Base-by-base conservation (phyloP, 2,329 filamentous ascomycete genomes). In the Calonectria pauciramosa region DNA sequence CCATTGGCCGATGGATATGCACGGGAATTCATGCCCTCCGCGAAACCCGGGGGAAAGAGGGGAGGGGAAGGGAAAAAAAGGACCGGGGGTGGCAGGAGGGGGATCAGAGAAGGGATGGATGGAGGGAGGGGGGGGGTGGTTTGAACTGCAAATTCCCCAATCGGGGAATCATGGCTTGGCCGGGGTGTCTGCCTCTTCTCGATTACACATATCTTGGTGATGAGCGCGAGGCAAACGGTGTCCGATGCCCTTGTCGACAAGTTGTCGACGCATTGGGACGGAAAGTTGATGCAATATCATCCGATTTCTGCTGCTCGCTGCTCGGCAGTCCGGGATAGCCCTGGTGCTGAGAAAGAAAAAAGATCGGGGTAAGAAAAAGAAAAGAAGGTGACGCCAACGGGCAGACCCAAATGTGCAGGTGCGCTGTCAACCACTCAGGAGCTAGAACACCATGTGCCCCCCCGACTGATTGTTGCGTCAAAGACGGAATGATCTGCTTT, bases 131-230 rank as follows among this genome's bases (percentile, higher is more conserved):
- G 20, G 34, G 8, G 14, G 23, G 36, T 28, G 23, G n/a, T 23
- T 30, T 13, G 32, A 16, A 26, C 36, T 64, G 36, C 59, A 44
- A 44, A 64, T 64, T 44, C 59, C 59, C 60, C 60, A 32, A 65
- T 65, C 41, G 60, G 60, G 60, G 38, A 65, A 65, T n/a, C 41
- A 65, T 49, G 34, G 23, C 56, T 63, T 63, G 18, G n/a, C 56
- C 20, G 9, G 56, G 56, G 23, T 14, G 36, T 38, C 13, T 38
- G 30, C 3, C 14, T 38, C n/a, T 9, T 60, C 51, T 60, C n/a
- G 16, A 38, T 63, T 26, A 36, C 14, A 30, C 23, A 23, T 28
- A 14, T 36, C 32, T 18, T 41, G 30, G 8, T 18, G 16, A 11
- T 44, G 5, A 20, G 41, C 41, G 34, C 13, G 36, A 28, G 10